Base-by-base conservation (phyloP, 352 stramenopile species). In the Pythium utonaiense region DNA sequence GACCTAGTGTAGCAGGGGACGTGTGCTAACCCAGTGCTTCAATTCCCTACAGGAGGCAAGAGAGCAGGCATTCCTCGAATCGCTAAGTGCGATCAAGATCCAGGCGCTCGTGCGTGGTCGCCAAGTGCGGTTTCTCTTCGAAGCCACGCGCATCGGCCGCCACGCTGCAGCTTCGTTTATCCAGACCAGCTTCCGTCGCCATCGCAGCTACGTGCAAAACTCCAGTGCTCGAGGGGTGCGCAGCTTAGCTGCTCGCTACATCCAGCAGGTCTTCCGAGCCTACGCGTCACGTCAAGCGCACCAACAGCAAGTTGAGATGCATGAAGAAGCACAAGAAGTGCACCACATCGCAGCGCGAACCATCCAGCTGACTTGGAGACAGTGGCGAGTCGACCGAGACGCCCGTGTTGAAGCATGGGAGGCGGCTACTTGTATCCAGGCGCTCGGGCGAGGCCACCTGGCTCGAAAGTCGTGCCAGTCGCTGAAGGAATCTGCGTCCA, bases 351-450 rank as follows among this genome's bases (percentile, higher is more conserved):
- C 83, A 24, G 80, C 75, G 8, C 61, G 25, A 38, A 83, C 71
- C 3, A 70, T 89, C 22, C 78, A 91, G 53, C 70, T 51, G 2
- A 70, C 77, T 31, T 89, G 78, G 78, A 67, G 66, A 17, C 48
- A 72, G 40, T 62, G 41, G 53, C 51, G 5, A 25, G 16, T 19
- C 19, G 13, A 36, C 21, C 54, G 51, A 1, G 73, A 88, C 14
- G 40, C 63, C 1, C 44, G 22, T 9, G 40, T 83, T 0, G 69
- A 86, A 31, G 53, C 74, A 40, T 67, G 77, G 19, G 80, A 89
- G 42, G 82, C 82, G 14, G 79, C 78, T 5, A 88, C 73, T 24
- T 91, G 75, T 44, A 91, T 91, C 55, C 82, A 91, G 62, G 78
- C 82, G 22, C 66, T 88, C 3, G 64, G 72, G 10, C 78, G 80